A percentile compares a stretch with the other conserved stretches of the same genome.
phyloP scores from a whole-genome alignment of 1,284 basidiomycete genomes.

The Vanrija humicola region DNA sequence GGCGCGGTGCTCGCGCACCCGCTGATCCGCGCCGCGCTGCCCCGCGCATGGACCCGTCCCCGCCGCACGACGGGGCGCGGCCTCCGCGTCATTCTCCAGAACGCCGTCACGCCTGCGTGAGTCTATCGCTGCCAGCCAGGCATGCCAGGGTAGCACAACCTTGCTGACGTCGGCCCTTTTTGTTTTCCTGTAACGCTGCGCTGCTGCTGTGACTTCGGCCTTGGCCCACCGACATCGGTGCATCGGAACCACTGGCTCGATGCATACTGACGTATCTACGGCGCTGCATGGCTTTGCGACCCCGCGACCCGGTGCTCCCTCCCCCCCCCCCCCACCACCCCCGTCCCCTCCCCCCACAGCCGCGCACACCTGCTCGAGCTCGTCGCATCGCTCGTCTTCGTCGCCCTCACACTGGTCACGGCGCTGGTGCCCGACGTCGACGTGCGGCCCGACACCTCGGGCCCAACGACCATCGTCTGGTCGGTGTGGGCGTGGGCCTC shows the following conservation, averaged over 20 bases:
- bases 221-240: neutral
- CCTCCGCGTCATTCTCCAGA: constrained; percentile 7
- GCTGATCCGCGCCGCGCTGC: constrained; percentile 15
- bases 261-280: neutral
- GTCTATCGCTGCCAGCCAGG: neutral
- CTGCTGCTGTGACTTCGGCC: neutral
- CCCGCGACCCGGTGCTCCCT: neutral
- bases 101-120: constrained; percentile 15
- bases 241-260: neutral
- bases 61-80: constrained; percentile 5
- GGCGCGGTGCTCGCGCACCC: constrained; percentile 18
- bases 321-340: neutral
- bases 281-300: neutral
- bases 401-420: constrained; percentile 17
- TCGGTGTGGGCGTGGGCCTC: constrained; percentile 15
- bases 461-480: constrained; percentile 13
- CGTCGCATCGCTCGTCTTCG: constrained; percentile 9
- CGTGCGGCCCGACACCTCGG: constrained; percentile 8
- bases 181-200: neutral
- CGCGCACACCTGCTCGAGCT: constrained; percentile 19
- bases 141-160: neutral
- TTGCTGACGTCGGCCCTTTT: no score
- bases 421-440: constrained; percentile 17
- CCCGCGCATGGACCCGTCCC: constrained; percentile 14
- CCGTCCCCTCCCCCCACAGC: constrained; percentile 4